A percentile compares a stretch with the other conserved stretches of the same genome.
Evolutionary conservation across 768 basidiomycete genomes (phyloP).

Genomic region (Boletus barrowsii): DNA sequence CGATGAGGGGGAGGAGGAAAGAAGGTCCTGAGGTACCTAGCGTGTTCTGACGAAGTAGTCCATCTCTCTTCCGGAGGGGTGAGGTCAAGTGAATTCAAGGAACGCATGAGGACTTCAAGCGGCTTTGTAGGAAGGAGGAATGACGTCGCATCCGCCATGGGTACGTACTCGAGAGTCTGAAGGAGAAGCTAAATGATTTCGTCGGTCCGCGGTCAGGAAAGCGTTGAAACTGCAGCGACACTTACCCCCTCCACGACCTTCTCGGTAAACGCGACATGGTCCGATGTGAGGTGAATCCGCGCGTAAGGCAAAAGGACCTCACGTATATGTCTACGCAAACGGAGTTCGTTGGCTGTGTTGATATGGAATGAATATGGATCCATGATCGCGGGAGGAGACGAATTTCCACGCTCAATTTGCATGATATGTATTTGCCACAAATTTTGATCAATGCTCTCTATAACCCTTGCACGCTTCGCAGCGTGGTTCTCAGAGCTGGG

Average conservation of each 20-base stretch:
- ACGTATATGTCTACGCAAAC: constrained; percentile 45
- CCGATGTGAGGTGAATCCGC: constrained; percentile 48
- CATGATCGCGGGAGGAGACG: constrained; percentile 6
- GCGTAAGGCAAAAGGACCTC: constrained; percentile 54
- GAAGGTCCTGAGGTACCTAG: constrained; percentile 18
- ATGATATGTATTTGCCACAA: neutral
- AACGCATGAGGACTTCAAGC: constrained; percentile 41
- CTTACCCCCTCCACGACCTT: constrained; percentile 45
- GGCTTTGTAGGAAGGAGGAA: constrained; percentile 56
- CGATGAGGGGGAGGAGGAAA: constrained; percentile 10
- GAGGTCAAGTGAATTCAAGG: constrained; percentile 32
- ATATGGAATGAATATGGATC: constrained; percentile 16
- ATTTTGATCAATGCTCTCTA: neutral
- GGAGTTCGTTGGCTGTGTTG: constrained; percentile 20
- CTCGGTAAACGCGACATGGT: constrained; percentile 55
- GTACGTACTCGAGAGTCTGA: constrained; percentile 40
- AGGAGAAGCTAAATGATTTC: constrained; percentile 38
- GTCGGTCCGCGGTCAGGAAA: neutral
- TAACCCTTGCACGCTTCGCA: no score
- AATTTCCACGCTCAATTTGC: constrained; percentile 1
- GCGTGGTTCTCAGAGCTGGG: no score
- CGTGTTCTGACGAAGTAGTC: constrained; percentile 27
- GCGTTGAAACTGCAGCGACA: neutral
- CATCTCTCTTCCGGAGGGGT: constrained; percentile 44
- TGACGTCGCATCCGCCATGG: constrained; percentile 49